phyloP scores from a whole-genome alignment of 2,329 filamentous ascomycete species.

The Amphichorda felina region DNA sequence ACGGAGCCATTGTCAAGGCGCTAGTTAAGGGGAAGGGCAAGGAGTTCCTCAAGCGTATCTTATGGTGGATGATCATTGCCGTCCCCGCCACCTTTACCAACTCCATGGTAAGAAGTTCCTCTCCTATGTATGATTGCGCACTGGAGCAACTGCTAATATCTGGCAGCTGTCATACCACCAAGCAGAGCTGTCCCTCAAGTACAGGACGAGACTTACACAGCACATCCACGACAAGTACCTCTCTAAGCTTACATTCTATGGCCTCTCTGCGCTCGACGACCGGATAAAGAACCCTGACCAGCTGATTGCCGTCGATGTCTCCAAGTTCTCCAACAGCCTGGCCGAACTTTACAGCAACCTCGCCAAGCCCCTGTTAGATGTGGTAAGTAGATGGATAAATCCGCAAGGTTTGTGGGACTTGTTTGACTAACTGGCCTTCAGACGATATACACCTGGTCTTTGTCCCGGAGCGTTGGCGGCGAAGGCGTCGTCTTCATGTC shows the following conservation, averaged over 20 bases:
- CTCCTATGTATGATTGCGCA: neutral
- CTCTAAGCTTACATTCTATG: constrained; percentile 96
- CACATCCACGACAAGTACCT: constrained; percentile 93
- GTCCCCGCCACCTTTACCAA: constrained; percentile 96
- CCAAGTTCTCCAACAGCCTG: constrained; percentile 89
- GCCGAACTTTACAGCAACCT: constrained; percentile 94
- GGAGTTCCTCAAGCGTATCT: constrained; percentile 76
- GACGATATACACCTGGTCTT: constrained; percentile 86
- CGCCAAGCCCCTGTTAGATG: constrained; percentile 87
- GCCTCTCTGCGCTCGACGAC: constrained; percentile 87
- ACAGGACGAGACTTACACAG: constrained; percentile 86
- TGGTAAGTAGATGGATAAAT: constrained; percentile 51
- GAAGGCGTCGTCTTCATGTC: constrained; percentile 96
- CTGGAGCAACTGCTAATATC: no score
- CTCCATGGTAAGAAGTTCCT: constrained; percentile 63
- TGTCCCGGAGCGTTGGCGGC: constrained; percentile 90
- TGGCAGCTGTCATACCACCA: constrained; percentile 84
- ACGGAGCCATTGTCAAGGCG: constrained; percentile 84
- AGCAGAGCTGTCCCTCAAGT: constrained; percentile 84
- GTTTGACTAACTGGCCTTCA: constrained; percentile 25
- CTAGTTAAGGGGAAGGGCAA: constrained; percentile 83
- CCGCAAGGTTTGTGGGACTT: no score
- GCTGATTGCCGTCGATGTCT: constrained; percentile 90
- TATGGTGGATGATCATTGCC: constrained; percentile 98
- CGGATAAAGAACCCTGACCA: constrained; percentile 98